These are phyloP conservation scores for Fonsecaea monophora DNA, from an alignment of 2,329 filamentous ascomycete genomes.

Conservation along the genomic window DNA sequence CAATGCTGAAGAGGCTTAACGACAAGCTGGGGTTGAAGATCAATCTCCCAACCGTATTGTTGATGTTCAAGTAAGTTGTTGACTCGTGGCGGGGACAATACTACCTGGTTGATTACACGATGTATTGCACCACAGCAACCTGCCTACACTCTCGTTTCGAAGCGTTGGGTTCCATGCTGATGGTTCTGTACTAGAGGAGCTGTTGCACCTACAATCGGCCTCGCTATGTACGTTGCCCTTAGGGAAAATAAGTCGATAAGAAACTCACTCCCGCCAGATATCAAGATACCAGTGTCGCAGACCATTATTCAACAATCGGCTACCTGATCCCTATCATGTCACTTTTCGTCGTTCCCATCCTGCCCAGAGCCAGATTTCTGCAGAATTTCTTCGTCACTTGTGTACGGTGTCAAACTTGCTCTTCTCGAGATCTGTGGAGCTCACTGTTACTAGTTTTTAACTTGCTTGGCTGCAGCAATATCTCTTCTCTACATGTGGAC, in stretches of 20 bases:
- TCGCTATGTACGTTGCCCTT: slow-evolving; percentile 27
- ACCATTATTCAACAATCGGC: slow-evolving; percentile 51
- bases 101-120: neutral
- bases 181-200: slow-evolving; percentile 21
- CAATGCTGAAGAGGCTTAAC: slow-evolving; percentile 24
- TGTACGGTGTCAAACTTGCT: slow-evolving; percentile 38
- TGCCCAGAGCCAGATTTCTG: slow-evolving; percentile 75
- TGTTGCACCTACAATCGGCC: slow-evolving; percentile 29
- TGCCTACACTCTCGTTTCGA: slow-evolving; percentile 4
- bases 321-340: slow-evolving; percentile 71
- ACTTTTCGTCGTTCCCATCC: slow-evolving; percentile 69
- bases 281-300: slow-evolving; percentile 63
- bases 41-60: slow-evolving; percentile 25
- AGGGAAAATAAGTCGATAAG: neutral
- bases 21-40: slow-evolving; percentile 30
- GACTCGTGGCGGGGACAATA: neutral
- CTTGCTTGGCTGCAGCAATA: slow-evolving; percentile 66
- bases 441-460: slow-evolving; percentile 44
- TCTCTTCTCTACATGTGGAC: slow-evolving; percentile 71
- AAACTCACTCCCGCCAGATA: slow-evolving; percentile 38
- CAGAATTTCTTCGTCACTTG: slow-evolving; percentile 72
- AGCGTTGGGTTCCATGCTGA: slow-evolving; percentile 15
- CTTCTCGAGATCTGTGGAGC: neutral
- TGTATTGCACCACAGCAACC: neutral
- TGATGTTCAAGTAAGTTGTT: slow-evolving; percentile 34